These are phyloP conservation scores for Blastomyces silverae DNA, from an alignment of 2,329 filamentous ascomycete species.

Conservation along the genomic window DNA sequence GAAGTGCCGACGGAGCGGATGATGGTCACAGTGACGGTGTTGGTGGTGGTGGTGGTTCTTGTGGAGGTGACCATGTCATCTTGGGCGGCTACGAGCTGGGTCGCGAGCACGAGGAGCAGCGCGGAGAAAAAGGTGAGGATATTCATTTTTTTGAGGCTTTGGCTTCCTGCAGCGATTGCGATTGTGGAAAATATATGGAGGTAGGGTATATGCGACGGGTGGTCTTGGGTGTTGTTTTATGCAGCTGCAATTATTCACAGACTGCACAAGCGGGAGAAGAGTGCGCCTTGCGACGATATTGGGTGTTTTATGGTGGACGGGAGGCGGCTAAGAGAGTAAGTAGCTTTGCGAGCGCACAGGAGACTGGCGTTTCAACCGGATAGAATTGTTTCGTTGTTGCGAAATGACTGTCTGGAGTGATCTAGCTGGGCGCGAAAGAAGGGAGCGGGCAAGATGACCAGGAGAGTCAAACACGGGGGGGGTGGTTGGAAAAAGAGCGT, in stretches of 20 bases:
- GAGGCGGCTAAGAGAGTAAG: neutral
- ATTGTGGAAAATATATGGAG: neutral
- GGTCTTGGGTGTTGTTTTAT: neutral
- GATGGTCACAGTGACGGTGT: slow-evolving; percentile 37
- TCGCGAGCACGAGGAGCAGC: slow-evolving; percentile 31
- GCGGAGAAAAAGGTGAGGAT: slow-evolving; percentile 31
- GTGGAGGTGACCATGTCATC: slow-evolving; percentile 31
- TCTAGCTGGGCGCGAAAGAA: neutral
- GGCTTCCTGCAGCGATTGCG: neutral
- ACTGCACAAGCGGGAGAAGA: no score
- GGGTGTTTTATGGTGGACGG: neutral
- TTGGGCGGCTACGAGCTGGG: slow-evolving; percentile 30
- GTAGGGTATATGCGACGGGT: neutral
- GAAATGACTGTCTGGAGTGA: neutral
- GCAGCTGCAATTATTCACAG: no score
- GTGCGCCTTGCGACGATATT: slow-evolving; percentile 2
- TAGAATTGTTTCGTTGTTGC: neutral
- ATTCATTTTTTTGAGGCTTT: slow-evolving; percentile 29
- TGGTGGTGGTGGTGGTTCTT: slow-evolving; percentile 40
- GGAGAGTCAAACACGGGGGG: neutral
- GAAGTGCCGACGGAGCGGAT: slow-evolving; percentile 21
- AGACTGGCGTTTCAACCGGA: neutral
- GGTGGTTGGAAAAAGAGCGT: slow-evolving; percentile 2
- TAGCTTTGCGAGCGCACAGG: neutral
- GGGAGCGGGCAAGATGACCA: slow-evolving; percentile 8